Evolutionary conservation across 2,329 filamentous ascomycete species (phyloP), one percentile per base, ranked within the genome.

Genomic region (Colletotrichum acutatum): DNA sequence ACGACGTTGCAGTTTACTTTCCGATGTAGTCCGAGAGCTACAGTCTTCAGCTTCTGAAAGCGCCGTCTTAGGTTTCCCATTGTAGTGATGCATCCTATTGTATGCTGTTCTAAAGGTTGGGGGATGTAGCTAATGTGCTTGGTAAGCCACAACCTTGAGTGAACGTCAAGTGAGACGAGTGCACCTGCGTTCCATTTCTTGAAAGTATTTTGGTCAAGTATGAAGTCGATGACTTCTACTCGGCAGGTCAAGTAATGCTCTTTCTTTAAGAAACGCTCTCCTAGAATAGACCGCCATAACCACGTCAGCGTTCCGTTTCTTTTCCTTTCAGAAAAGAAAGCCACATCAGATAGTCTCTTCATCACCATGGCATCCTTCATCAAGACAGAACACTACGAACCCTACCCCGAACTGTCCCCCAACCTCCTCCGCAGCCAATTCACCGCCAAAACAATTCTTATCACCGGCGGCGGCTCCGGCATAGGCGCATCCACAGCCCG

Each of bases 401-500:
- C 42, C 16, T 49, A 49, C 42, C 19, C 8, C 19, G 42, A 49
- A 16, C 5, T 42, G 1, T 42, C 37, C 37, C 14, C 37, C 0
- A 16, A 7, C 5, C 14, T 19, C 37, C 5, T 42, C 5, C 37
- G 1, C 3, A 42, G 1, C 14, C 37, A 49, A n/a, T 49, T 49
- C 8, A 11, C 42, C 7, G 4, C n/a, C 19, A 11, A n/a, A n/a
- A 49, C 8, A 49, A 8, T 49, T 1, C 19, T 49, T 19, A 49
- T 49, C 7, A 49, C 16, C 19, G 42, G 7, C 7, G 42, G 7
- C 19, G 42, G 19, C 19, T 49, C 42, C 19, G 42, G 42, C 42
- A 49, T 49, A 49, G 92, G 92, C 0, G 88, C 90, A 67, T 89
- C 90, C 0, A 88, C 92, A n/a, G 91, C 91, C 4, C 85, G 87